Base-by-base conservation (phyloP, 2,329 filamentous ascomycete species). In the Fusarium buxicola region DNA sequence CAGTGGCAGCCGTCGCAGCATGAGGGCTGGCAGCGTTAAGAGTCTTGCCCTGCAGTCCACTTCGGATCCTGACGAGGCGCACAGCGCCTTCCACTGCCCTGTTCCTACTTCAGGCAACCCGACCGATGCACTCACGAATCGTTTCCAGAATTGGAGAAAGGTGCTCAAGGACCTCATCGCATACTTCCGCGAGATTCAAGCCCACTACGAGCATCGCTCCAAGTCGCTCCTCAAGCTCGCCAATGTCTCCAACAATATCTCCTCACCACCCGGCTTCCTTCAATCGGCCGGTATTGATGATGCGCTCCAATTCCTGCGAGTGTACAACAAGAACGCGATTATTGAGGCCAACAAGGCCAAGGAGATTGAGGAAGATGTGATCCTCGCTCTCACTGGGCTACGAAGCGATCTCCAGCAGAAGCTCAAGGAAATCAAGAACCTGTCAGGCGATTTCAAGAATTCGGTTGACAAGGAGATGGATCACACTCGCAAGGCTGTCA, bases 121-220 rank as follows among this genome's bases (percentile, higher is more conserved):
- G 3, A 98, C 95, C 2, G 94, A 98, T 56, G 84, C 91, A 46
- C 83, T 99, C 27, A 91, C 92, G 38, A 92, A 88, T 69, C 87
- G 95, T 51, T 99, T 99, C 74, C 92, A 97, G 82, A 86, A 93
- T 93, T 99, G 95, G 95, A 88, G 95, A 70, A 97, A 96, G 80
- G 85, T 97, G 12, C 85, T 99, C 49, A 98, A 98, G 75, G 94
- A 97, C 67, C 83, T 98, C 39, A 97, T 98, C 66, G 81, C 91
- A 54, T 98, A 97, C 76, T 98, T 97, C 75, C 89, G 92, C 69
- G 95, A 98, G 75, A 88, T 98, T 41, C 92, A 97, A 73, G 86
- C 85, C 46, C 92, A 94, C 43, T 97, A 97, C 76, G 94, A 99
- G 72, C 85, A 89, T 53, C 89, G 91, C 60, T 86, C 91, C 25